Evolutionary conservation across 1,284 basidiomycete species (phyloP).

Genomic region (Microbotryum saponariae): DNA sequence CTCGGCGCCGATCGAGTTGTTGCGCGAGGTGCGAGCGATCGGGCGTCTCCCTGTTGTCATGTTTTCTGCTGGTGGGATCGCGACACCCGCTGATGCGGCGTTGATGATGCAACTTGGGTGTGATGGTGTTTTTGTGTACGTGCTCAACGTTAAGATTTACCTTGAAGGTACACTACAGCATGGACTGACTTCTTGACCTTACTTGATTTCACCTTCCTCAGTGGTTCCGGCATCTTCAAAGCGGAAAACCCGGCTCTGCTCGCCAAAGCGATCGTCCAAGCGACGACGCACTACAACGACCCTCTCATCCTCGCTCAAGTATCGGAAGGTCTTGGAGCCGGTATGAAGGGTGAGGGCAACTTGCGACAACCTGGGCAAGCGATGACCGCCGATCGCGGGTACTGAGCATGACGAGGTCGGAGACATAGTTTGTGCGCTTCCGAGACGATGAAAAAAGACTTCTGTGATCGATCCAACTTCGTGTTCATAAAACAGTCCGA

Average conservation of each 20-base stretch:
- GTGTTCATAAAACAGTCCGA: no score
- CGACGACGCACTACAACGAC: conserved; percentile 95
- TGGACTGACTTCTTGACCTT: no score
- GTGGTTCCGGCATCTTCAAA: conserved; percentile 90
- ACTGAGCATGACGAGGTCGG: neutral
- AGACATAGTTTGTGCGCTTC: neutral
- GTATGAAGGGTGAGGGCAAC: conserved; percentile 34
- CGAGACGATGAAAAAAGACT: no score
- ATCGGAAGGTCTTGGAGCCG: conserved; percentile 32
- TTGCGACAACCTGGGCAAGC: conserved; percentile 17
- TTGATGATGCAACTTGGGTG: conserved; percentile 99
- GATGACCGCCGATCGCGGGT: conserved; percentile 30
- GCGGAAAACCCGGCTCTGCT: conserved; percentile 90
- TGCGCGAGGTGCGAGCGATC: conserved; percentile 90
- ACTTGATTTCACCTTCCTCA: conserved; percentile 47
- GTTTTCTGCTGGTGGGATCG: conserved; percentile 71
- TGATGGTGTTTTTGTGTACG: conserved; percentile 72
- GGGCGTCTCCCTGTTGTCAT: conserved; percentile 84
- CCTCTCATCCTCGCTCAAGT: conserved; percentile 71
- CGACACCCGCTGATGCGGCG: conserved; percentile 95
- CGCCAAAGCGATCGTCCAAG: conserved; percentile 94
- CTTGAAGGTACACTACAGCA: neutral
- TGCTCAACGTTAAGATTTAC: conserved; percentile 18
- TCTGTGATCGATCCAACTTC: no score
- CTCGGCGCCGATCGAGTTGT: conserved; percentile 89